Evolutionary conservation across 192 early-diverging fungal genomes (phyloP), one percentile per base, ranked within the genome.

Genomic region (Entomortierella chlamydospora): DNA sequence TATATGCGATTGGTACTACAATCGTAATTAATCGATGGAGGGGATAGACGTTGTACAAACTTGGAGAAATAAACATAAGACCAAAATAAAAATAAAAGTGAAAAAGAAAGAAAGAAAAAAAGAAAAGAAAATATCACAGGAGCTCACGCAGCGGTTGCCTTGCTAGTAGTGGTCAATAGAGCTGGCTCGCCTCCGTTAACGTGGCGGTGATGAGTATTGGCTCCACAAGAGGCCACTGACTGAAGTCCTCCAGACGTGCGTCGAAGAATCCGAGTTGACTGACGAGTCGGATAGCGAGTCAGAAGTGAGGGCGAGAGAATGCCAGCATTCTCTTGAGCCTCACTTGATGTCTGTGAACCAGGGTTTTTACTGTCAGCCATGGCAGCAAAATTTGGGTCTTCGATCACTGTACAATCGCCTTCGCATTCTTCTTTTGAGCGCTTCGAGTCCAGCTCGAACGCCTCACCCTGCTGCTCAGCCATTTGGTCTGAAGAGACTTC

Each of bases 311-410:
- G 57, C 8, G 63, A 65, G 22, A 73, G 71, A 28, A 60, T 29
- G 62, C 71, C 71, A 39, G 71, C 71, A 73, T 73, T 62, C 63
- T 56, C 59, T 54, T 45, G 55, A 37, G 31, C 56, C 10, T 29
- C 55, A 2, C 13, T 25, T 28, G 30, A 1, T 5, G 2, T 45
- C 39, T 26, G 45, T 47, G 15, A 47, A 20, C 5, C 20, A 11
- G 12, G 45, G 20, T 15, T 47, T 47, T 47, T 3, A 12, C 45
- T 15, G 15, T 47, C 15, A 15, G 4, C 45, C 12, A 20, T 47
- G 4, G 4, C 15, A 47, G 5, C 12, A 15, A 3, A 12, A 20
- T 20, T 20, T 20, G 45, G 15, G 4, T 47, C 45, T 15, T 47
- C 15, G 45, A 12, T 47, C 45, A 4, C 45, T 20, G 12, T 47